Conservation (phyloP, 306 rosid genomes). For the Betula pendula region DNA sequence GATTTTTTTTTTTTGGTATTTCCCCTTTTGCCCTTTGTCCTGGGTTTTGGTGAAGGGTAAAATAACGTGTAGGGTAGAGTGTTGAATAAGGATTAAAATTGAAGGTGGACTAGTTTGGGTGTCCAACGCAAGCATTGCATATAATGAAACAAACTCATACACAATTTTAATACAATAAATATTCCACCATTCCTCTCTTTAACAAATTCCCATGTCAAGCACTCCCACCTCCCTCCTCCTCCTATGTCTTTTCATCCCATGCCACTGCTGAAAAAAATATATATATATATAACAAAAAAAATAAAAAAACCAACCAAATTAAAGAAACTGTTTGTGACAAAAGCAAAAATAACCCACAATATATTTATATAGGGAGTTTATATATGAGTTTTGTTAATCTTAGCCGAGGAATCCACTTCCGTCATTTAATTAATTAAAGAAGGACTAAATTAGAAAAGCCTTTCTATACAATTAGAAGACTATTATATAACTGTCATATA, state of each 20-base stretch:
- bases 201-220: background rate
- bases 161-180: conserved; percentile 34
- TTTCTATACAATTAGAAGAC: no score
- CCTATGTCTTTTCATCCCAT: background rate
- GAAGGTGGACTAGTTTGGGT: background rate
- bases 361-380: no score
- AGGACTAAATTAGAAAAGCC: no score
- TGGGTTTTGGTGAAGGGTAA: background rate
- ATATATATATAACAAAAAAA: no score
- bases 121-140: conserved; percentile 19
- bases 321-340: background rate
- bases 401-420: no score
- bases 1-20: background rate
- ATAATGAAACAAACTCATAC: conserved; percentile 18
- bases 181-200: background rate
- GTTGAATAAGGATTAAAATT: background rate
- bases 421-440: no score
- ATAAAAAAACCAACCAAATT: no score
- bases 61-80: background rate
- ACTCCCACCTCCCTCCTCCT: background rate
- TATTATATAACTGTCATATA: no score
- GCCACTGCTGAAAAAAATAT: background rate
- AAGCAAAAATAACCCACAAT: background rate
- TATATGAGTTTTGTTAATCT: no score
- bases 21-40: background rate